Base-by-base conservation (phyloP, 2,329 filamentous ascomycete genomes). In the Sporothrix sp. region DNA sequence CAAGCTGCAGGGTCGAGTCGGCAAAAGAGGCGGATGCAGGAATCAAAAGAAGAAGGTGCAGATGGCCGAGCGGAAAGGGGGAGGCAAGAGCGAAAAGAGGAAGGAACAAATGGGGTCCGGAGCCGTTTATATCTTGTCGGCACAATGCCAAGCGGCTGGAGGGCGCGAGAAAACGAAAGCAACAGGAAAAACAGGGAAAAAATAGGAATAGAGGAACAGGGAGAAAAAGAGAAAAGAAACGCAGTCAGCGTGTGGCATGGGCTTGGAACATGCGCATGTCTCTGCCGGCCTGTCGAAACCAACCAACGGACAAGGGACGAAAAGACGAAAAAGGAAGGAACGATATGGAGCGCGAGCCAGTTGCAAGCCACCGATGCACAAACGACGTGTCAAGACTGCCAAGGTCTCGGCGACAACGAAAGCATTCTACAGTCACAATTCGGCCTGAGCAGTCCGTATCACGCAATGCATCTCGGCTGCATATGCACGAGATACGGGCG, bases 241-340 rank as follows among this genome's bases (percentile, higher is more conserved):
- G 32, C 9, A 16, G n/a, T 8, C 16, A 13, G 27, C 27, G 20
- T 27, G 32, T 48, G 45, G 35, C 4, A 48, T 48, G 45, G 16
- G 35, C 21, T n/a, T 30, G 45, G 25, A 48, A 32, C 45, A 48
- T 7, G 10, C 25, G n/a, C 45, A 48, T 39, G 39, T 39, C 32
- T 46, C 21, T 36, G 9, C 40, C 7, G 39, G 4, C 30, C 25
- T 28, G 16, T n/a, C 35, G 11, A 11, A 32, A 20, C 9, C 13
- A 33, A 37, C 33, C 44, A 47, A 47, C 33, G 37, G n/a, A 39
- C 35, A 48, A 28, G 35, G 16, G 33, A 32, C 35, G 16, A 30
- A 23, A 10, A 14, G 30, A 20, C 18, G n/a, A 45, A 25, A 33
- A 35, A 4, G 7, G 7, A 21, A 16, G 16, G 16, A 20, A n/a